Percentiles rank a stretch among this genome's conserved stretches.
Conservation (phyloP, 371 early-diverging fungal genomes). For the Mortierella sp. region DNA sequence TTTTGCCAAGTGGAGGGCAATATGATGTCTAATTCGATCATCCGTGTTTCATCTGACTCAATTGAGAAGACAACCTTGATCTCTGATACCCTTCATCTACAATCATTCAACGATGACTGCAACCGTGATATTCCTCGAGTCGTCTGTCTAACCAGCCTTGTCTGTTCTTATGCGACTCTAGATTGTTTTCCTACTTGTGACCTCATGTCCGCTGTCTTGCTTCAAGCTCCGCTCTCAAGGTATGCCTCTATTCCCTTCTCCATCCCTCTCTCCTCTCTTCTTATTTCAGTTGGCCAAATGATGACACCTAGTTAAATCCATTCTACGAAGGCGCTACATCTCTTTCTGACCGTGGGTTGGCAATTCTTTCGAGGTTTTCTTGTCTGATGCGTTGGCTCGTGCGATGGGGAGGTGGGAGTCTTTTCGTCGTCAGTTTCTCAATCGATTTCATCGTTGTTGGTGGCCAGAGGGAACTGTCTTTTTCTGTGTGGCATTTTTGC, state of each 20-base stretch:
- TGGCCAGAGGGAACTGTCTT: neutral
- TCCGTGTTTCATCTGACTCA: conserved; percentile 60
- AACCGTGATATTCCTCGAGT: neutral
- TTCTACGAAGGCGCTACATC: conserved; percentile 58
- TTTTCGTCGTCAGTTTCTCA: conserved; percentile 22
- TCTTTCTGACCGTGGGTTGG: conserved; percentile 37
- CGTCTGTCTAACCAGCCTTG: neutral
- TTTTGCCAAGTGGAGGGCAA: conserved; percentile 22
- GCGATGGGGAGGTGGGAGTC: conserved; percentile 54
- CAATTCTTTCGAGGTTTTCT: conserved; percentile 58
- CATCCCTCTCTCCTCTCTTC: neutral
- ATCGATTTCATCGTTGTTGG: conserved; percentile 13
- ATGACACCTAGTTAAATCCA: conserved; percentile 60
- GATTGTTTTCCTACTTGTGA: neutral
- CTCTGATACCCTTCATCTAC: conserved; percentile 43
- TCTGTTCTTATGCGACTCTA: neutral
- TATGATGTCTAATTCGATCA: conserved; percentile 58
- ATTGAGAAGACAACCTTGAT: conserved; percentile 57
- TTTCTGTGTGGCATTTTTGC: neutral
- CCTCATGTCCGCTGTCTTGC: no score
- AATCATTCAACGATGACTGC: no score
- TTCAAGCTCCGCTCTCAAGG: conserved; percentile 18
- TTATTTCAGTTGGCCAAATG: conserved; percentile 35
- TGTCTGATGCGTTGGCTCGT: conserved; percentile 51
- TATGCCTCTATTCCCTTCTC: conserved; percentile 9